Base-by-base conservation (phyloP, 2,329 filamentous ascomycete species). In the Monilinia laxa region DNA sequence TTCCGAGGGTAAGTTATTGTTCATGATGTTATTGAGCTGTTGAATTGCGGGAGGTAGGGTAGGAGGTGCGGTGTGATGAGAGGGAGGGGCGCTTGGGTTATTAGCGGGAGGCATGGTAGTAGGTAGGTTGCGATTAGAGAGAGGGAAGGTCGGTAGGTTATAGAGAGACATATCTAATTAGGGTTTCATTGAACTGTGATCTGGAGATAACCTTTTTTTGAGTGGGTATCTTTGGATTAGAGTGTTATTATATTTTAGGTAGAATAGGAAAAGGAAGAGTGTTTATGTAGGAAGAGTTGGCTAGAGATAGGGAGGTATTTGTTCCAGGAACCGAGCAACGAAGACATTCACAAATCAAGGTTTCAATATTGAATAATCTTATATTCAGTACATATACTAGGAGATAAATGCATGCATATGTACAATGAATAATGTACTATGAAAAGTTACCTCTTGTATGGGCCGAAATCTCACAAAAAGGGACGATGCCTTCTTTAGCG, bases 371-470 rank as follows among this genome's bases (percentile, higher is more conserved):
- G n/a, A 56, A 56, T 25, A 16, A 23, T 42, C 14, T 12, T 0
- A 28, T 18, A 20, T 20, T 3, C 14, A 20, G 4, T 11, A 4
- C 7, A 58, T 9, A 35, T 35, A 35, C 3, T 5, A 35, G 5
- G 31, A 4, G 7, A 35, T 7, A n/a, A n/a, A n/a, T 47, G 0
- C 1, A 4, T 31, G 9, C 10, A 14, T 1, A 9, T 2, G 10
- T 31, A 18, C 4, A 5, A 4, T n/a, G 7, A 31, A 11, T 59
- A 1, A 20, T n/a, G 28, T 28, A 12, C 5, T 7, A 14, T 31
- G 40, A 47, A n/a, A 31, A 23, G 10, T 18, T 59, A n/a, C 16
- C 4, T 3, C 31, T 40, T 59, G 12, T 35, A 1, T 18, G 18
- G 20, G 31, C 3, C 28, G 3, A 31, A 9, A 28, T 28, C 11